Conservation (phyloP, 306 rosid genomes). For the Hippophae tibetana region DNA sequence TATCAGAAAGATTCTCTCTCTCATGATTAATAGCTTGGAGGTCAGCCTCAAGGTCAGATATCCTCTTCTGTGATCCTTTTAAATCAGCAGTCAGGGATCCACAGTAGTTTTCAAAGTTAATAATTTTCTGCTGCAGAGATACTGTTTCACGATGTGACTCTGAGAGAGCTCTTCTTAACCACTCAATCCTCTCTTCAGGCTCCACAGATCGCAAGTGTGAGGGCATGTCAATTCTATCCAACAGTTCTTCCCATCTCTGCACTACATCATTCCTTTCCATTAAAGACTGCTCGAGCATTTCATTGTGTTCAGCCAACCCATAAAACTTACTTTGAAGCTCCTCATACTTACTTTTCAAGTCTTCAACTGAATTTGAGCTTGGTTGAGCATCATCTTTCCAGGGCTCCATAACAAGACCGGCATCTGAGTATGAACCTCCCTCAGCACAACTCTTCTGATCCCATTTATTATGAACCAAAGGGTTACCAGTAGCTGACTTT, state of each 20-base stretch:
- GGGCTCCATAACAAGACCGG: conserved; percentile 61
- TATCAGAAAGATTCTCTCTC: conserved; percentile 51
- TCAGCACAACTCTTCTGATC: conserved; percentile 64
- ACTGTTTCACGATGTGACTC: conserved; percentile 57
- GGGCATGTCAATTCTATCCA: conserved; percentile 77
- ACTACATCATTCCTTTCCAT: conserved; percentile 80
- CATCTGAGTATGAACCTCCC: conserved; percentile 69
- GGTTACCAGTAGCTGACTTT: conserved; percentile 50
- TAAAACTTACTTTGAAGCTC: conserved; percentile 76
- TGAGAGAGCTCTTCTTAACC: conserved; percentile 58
- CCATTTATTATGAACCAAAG: conserved; percentile 51
- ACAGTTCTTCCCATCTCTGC: conserved; percentile 89
- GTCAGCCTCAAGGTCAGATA: conserved; percentile 50
- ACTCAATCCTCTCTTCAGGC: conserved; percentile 73
- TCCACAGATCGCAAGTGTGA: conserved; percentile 64
- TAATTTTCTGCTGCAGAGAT: conserved; percentile 66
- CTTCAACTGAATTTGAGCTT: conserved; percentile 46
- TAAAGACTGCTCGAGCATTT: conserved; percentile 93
- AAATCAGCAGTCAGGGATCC: conserved; percentile 61
- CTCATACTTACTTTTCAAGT: conserved; percentile 54
- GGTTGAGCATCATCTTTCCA: conserved; percentile 67
- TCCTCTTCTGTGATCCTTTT: conserved; percentile 56
- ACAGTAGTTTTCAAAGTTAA: conserved; percentile 55
- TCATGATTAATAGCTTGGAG: conserved; percentile 39
- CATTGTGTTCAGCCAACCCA: conserved; percentile 92